phyloP scores from a whole-genome alignment of 805 yeast species.

The Metschnikowia drakensbergensis region DNA sequence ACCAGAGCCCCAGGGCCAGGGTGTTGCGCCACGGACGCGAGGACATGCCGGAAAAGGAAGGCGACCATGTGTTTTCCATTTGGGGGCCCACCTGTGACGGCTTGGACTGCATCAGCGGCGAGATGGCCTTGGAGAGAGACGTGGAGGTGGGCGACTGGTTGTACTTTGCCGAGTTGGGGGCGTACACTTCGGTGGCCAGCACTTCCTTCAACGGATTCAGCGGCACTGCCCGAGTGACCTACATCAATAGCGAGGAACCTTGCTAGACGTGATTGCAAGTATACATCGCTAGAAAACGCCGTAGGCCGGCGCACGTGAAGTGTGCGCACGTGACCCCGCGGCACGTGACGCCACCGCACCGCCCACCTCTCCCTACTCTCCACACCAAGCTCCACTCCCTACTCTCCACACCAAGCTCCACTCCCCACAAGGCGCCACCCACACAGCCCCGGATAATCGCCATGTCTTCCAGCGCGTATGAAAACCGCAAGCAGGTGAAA shows the following conservation, averaged over 20 bases:
- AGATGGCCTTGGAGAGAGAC: slow-evolving; percentile 50
- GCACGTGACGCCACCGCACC: neutral
- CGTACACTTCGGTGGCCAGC: slow-evolving; percentile 91
- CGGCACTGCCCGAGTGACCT: slow-evolving; percentile 54
- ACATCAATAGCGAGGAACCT: slow-evolving; percentile 38
- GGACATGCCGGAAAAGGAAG: slow-evolving; percentile 20
- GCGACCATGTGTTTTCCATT: slow-evolving; percentile 52
- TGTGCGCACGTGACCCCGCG: no score
- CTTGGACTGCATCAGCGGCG: slow-evolving; percentile 70
- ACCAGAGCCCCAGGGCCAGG: slow-evolving; percentile 70
- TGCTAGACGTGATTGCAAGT: no score
- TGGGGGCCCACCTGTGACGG: slow-evolving; percentile 99
- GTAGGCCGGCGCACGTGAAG: no score
- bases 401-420: neutral
- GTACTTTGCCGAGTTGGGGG: slow-evolving; percentile 79
- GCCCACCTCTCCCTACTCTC: neutral
- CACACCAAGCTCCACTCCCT: neutral
- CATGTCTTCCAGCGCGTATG: slow-evolving; percentile 13
- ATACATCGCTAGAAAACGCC: no score
- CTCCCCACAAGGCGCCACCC: no score
- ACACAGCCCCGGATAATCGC: neutral
- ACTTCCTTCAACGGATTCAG: slow-evolving; percentile 89
- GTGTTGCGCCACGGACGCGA: slow-evolving; percentile 41
- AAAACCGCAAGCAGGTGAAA: slow-evolving; percentile 44
- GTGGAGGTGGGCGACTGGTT: slow-evolving; percentile 90